Base-by-base conservation (phyloP, 140 eudicot genomes). In the Flaveria floridana region DNA sequence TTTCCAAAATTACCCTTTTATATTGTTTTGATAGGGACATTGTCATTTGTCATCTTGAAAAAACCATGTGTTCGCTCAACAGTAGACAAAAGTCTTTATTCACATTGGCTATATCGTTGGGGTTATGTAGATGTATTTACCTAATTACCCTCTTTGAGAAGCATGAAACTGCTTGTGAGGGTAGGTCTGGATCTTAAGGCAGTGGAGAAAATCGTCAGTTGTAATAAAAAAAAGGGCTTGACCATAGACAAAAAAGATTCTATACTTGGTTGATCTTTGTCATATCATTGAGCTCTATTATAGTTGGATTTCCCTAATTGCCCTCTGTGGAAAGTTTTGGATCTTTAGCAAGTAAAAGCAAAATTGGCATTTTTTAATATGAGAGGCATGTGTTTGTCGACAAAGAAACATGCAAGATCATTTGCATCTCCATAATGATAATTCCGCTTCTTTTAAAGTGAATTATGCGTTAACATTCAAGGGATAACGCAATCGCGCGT, bases 371-470 rank as follows among this genome's bases (percentile, higher is more conserved):
- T n/a, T 16, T 63, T 26, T 39, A 72, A 37, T 47, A 72, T n/a
- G 15, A 72, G 68, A 39, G 74, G 62, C 79, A 65, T 65, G 74
- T 72, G 83, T 79, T 65, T 79, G 55, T 73, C 79, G 59, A 72
- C 74, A 73, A 79, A 65, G 68, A 51, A 53, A 64, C 70, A 65
- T 50, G 12, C 50, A 65, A 63, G 65, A 52, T 64, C 56, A 72
- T 72, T 11, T 68, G 70, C 16, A 19, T 21, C 5, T 3, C 58
- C 21, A 34, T 34, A 34, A 34, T 34, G 41, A 52, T 52, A 14
- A 52, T 52, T 52, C 10, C 21, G 21, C 20, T 52, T 20, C 4
- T 28, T 62, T 0, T 62, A 4, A 16, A 26, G 68, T 28, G 18
- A 28, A 28, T 62, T 14, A 34, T 34, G 41, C 3, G 41, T 5